Evolutionary conservation across 257 asterid species (phyloP).

Genomic region (Przewalskia tangutica): DNA sequence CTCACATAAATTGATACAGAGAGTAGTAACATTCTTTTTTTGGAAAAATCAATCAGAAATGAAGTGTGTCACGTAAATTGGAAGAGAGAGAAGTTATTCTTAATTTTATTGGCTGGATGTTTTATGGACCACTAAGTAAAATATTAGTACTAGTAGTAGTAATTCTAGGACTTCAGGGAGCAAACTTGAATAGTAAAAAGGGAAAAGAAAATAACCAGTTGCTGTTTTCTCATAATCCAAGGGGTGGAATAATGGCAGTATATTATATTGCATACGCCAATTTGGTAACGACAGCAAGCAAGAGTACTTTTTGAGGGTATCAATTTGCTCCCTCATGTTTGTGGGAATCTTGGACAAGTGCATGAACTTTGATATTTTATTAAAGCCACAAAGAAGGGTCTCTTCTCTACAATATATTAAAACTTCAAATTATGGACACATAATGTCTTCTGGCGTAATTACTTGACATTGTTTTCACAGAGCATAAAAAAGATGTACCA

Average conservation of each 20-base stretch:
- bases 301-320: neutral
- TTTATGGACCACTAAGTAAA: neutral
- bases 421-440: neutral
- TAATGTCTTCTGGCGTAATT: too few relatives aligned
- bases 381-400: too few relatives aligned
- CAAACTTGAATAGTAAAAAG: neutral
- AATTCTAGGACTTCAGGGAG: neutral
- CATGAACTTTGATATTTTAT: conserved; percentile 4
- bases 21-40: too few relatives aligned
- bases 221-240: conserved; percentile 24
- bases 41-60: too few relatives aligned
- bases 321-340: conserved; percentile 13
- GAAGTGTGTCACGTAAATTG: too few relatives aligned
- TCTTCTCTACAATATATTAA: neutral
- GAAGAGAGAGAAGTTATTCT: neutral
- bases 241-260: conserved; percentile 17
- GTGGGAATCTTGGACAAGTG: conserved; percentile 5
- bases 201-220: conserved; percentile 1
- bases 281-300: neutral
- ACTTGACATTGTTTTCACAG: neutral
- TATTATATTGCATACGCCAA: neutral
- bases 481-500: too few relatives aligned
- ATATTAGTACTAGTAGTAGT: neutral
- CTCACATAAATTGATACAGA: too few relatives aligned
- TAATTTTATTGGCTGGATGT: neutral